A percentile compares a stretch with the other conserved stretches of the same genome.
phyloP scores from a whole-genome alignment of 768 basidiomycete species.

The Suillus ampliporus region DNA sequence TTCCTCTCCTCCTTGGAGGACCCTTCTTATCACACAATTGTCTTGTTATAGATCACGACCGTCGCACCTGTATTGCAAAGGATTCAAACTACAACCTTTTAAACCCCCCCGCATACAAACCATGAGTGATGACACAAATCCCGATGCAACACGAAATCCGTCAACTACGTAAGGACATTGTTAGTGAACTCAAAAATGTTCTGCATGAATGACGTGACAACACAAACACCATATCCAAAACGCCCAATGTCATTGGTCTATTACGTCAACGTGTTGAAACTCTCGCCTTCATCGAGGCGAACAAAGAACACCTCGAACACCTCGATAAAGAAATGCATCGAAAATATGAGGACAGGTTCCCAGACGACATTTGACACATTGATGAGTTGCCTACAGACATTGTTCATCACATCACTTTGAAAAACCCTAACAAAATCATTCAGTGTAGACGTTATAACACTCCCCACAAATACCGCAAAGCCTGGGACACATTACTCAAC shows the following conservation, averaged over 20 bases:
- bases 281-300: background rate
- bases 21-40: conserved; percentile 10
- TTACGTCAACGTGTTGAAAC: background rate
- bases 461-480: conserved; percentile 30
- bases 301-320: background rate
- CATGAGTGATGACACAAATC: background rate
- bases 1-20: conserved; percentile 4
- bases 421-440: conserved; percentile 22
- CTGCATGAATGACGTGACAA: too few species aligned
- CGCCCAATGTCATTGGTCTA: background rate
- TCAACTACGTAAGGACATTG: accelerated
- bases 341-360: conserved; percentile 21
- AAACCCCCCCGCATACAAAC: background rate
- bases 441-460: conserved; percentile 20
- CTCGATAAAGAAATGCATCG: background rate
- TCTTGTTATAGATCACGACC: conserved; percentile 9
- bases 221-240: accelerated
- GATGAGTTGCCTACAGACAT: conserved; percentile 22
- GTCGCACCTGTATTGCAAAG: conserved; percentile 6
- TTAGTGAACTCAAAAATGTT: accelerated
- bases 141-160: accelerated
- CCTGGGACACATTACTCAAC: conserved; percentile 35
- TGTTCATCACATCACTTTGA: conserved; percentile 20
- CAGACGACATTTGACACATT: conserved; percentile 24
- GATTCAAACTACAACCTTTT: conserved; percentile 16